Evolutionary conservation across 495 filamentous ascomycete genomes (phyloP).

Genomic region (Penicillium salamii): DNA sequence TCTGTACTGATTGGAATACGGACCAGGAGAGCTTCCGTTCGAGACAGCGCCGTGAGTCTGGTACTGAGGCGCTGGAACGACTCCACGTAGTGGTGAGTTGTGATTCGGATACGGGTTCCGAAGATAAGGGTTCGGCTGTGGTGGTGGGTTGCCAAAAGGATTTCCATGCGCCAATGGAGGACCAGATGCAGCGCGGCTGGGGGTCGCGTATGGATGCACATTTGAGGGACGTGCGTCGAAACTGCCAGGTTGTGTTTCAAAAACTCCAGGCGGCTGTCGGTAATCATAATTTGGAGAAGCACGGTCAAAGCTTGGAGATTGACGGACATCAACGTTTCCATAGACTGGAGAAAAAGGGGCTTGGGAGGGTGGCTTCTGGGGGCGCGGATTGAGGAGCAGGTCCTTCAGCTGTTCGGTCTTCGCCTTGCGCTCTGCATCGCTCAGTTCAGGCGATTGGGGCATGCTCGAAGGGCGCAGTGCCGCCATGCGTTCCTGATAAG

Average conservation of each 20-base stretch:
- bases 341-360: conserved; percentile 18
- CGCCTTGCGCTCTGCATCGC: conserved; percentile 39
- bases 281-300: not conserved
- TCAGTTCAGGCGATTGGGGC: conserved; percentile 17
- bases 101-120: conserved; percentile 14
- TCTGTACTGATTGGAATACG: conserved; percentile 7
- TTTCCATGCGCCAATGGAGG: conserved; percentile 27
- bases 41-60: conserved; percentile 4
- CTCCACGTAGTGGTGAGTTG: conserved; percentile 19
- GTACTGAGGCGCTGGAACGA: conserved; percentile 7
- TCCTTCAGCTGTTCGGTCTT: conserved; percentile 49
- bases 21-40: conserved; percentile 5
- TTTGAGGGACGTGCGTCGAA: conserved; percentile 9
- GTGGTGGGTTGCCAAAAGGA: not conserved
- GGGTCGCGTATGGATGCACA: conserved; percentile 38
- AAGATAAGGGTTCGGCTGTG: not conserved
- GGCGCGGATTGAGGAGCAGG: conserved; percentile 44
- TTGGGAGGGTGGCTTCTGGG: conserved; percentile 36
- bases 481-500: conserved; percentile 64
- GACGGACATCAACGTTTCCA: not conserved
- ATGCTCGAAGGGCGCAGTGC: conserved; percentile 44
- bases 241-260: no score
- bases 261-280: no score
- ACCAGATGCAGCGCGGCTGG: conserved; percentile 36
- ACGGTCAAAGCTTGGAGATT: not conserved